Base-by-base conservation (phyloP, 176 grass and related monocot species). In the Pharus latifolius region DNA sequence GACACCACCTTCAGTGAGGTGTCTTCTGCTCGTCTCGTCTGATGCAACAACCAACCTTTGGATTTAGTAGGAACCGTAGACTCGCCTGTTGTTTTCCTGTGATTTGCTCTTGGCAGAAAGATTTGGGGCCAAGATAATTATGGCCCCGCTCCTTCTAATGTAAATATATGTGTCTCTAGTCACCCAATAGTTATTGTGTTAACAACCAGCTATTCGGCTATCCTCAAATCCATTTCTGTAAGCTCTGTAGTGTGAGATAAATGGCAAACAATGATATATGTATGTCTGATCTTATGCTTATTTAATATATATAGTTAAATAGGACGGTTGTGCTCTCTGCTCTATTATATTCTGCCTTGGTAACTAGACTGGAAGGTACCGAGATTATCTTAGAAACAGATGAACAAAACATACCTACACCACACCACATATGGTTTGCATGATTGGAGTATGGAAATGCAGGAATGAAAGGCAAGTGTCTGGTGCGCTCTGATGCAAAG, bases 91-190 rank as follows among this genome's bases (percentile, higher is more conserved):
- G 27, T 48, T 63, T 23, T 40, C 37, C 66, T 29, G 9, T 64
- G 7, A 34, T 66, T 72, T 51, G 29, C 10, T 43, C 57, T 88
- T 71, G 72, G 71, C 71, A 17, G 69, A 78, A 69, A 73, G 76
- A 73, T 74, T 56, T 44, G 78, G 38, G 24, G 77, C 67, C 77
- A 85, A 73, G 51, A 31, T 37, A 43, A 5, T 13, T 35, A 43
- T 28, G 31, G 54, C 53, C 2, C 57, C 25, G 48, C 27, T 10
- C n/a, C 29, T 11, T 51, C 13, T 38, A 47, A 85, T 89, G 82
- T 89, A 89, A 69, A 89, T 89, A 85, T 81, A 11, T 81, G 13
- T 80, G 45, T 38, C 45, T 25, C 25, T 15, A 42, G 49, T 27
- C 44, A 34, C 41, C 46, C 24, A 64, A n/a, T 57, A 77, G 51